phyloP scores from a whole-genome alignment of 2,329 filamentous ascomycete species.

The Verticillium zaregamsianum region DNA sequence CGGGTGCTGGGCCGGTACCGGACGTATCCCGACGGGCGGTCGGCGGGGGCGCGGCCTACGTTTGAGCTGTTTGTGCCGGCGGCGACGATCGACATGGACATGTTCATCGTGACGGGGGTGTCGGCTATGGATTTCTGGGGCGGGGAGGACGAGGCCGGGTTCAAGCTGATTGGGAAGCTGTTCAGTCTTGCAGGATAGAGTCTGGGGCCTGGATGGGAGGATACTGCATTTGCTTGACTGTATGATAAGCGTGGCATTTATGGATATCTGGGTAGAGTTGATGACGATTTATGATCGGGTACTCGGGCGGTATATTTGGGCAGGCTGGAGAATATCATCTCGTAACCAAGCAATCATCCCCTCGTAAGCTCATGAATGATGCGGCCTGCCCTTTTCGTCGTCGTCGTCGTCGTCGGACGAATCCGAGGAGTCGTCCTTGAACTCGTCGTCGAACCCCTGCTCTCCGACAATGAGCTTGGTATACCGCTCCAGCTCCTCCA shows the following conservation, averaged over 20 bases:
- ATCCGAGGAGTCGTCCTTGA: not conserved
- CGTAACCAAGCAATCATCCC: not conserved
- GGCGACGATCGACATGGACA: constrained; percentile 9
- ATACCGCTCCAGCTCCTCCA: constrained; percentile 50
- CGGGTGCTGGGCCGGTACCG: constrained; percentile 3
- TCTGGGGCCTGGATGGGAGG: not conserved
- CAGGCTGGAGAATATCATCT: not conserved
- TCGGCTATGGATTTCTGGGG: constrained; percentile 4
- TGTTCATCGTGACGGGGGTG: constrained; percentile 7
- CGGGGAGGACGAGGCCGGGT: constrained; percentile 2
- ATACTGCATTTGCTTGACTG: not conserved
- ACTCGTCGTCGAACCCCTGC: constrained; percentile 26
- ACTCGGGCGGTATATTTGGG: too few relatives aligned
- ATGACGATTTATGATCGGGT: too few relatives aligned
- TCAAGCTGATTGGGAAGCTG: constrained; percentile 1
- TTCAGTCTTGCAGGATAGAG: not conserved
- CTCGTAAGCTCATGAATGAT: not conserved
- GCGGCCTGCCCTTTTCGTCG: not conserved
- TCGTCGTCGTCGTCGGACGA: not conserved
- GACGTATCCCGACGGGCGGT: constrained; percentile 3
- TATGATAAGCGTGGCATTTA: too few relatives aligned
- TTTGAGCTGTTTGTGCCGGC: constrained; percentile 9
- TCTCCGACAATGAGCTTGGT: constrained; percentile 57
- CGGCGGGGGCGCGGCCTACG: not conserved
- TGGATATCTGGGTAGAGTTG: too few relatives aligned